A percentile compares a stretch with the other conserved stretches of the same genome.
phyloP scores from a whole-genome alignment of 2,329 filamentous ascomycete species.

The Alternaria triticina region DNA sequence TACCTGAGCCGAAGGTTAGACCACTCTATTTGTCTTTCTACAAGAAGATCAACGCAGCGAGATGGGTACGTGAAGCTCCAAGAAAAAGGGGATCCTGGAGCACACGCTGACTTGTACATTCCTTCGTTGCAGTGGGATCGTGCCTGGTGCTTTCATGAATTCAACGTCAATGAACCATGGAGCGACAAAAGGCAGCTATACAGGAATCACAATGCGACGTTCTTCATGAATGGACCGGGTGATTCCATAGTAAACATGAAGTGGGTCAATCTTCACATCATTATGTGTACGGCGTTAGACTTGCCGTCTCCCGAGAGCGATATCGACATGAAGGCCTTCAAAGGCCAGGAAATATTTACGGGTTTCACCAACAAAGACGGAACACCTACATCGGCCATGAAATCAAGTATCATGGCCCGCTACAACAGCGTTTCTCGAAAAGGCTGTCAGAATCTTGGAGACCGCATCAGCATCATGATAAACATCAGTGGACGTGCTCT shows the following conservation, averaged over 20 bases:
- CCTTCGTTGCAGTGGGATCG: constrained; percentile 8
- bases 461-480: constrained; percentile 21
- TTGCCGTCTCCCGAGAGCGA: not conserved
- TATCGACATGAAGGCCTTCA: not conserved
- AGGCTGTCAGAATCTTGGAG: constrained; percentile 13
- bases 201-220: constrained; percentile 18
- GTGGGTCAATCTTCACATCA: constrained; percentile 11
- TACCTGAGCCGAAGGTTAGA: not conserved
- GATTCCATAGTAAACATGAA: constrained; percentile 16
- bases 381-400: not conserved
- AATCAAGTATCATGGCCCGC: constrained; percentile 18
- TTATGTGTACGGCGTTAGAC: constrained; percentile 6
- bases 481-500: constrained; percentile 20
- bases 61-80: constrained; percentile 3
- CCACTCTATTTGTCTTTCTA: constrained; percentile 6
- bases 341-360: not conserved
- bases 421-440: constrained; percentile 13
- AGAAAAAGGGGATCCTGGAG: not conserved
- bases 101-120: not conserved
- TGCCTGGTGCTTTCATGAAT: constrained; percentile 27
- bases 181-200: constrained; percentile 10
- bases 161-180: constrained; percentile 21
- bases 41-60: constrained; percentile 9
- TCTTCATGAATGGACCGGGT: constrained; percentile 19
- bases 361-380: not conserved